Conservation (phyloP, 225 moss, liverwort and hornwort species). For the Climacium dendroides region DNA sequence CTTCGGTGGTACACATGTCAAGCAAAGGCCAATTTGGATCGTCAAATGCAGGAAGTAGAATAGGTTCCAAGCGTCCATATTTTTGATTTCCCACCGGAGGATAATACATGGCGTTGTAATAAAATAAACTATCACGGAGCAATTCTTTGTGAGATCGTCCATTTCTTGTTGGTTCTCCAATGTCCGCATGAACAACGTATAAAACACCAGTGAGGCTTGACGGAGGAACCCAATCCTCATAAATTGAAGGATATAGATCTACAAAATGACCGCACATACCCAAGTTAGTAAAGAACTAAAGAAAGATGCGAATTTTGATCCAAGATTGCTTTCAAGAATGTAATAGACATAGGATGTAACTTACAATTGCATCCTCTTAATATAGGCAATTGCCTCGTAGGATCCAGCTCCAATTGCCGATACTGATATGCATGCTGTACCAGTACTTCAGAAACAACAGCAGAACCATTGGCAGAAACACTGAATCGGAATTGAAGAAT, state of each 20-base stretch:
- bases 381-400: accelerated
- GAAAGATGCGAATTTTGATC: too few species aligned
- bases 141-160: background rate
- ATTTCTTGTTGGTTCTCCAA: background rate
- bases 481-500: background rate
- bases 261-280: too few species aligned
- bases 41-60: background rate
- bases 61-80: background rate
- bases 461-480: accelerated
- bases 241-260: background rate
- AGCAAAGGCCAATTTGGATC: background rate
- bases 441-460: background rate
- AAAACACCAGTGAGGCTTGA: background rate
- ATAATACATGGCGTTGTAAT: background rate
- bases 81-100: background rate
- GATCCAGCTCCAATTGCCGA: background rate
- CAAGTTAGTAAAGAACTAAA: too few species aligned
- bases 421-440: background rate
- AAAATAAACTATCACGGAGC: background rate
- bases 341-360: too few species aligned
- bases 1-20: background rate
- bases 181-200: too few species aligned
- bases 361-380: background rate
- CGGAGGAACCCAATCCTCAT: background rate
- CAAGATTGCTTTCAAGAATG: too few species aligned